These are phyloP conservation scores for Heliamphora exappendiculata DNA, from an alignment of 148 eudicot genomes.

Conservation along the genomic window DNA sequence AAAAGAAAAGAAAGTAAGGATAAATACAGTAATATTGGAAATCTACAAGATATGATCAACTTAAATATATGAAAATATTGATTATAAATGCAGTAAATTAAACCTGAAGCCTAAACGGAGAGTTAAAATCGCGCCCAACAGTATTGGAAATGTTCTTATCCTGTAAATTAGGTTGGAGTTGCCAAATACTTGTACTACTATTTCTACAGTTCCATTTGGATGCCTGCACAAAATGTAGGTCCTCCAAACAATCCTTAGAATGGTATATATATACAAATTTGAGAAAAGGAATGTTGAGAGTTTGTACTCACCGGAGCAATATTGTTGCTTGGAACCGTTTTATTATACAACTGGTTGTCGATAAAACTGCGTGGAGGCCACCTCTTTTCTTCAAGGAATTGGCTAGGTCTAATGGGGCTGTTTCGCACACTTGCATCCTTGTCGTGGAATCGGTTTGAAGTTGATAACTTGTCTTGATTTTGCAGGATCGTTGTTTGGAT, in stretches of 20 bases:
- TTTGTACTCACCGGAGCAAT: conserved; percentile 9
- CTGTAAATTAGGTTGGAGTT: background rate
- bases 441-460: background rate
- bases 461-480: conserved; percentile 7
- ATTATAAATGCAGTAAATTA: background rate
- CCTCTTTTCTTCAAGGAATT: conserved; percentile 34
- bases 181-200: background rate
- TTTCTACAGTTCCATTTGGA: conserved; percentile 9
- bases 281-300: background rate
- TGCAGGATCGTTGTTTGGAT: background rate
- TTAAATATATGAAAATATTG: background rate
- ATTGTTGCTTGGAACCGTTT: conserved; percentile 9
- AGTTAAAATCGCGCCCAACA: background rate
- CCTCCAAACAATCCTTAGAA: background rate
- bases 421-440: conserved; percentile 5
- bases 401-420: conserved; percentile 22
- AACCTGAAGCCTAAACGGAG: conserved; percentile 11
- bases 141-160: background rate
- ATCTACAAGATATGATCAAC: background rate
- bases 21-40: background rate
- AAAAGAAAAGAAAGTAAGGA: background rate
- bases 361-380: conserved; percentile 27
- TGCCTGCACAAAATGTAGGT: background rate
- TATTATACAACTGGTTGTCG: conserved; percentile 12
- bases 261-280: background rate